These are phyloP conservation scores for Corniculantispora saksenae DNA, from an alignment of 2,329 filamentous ascomycete species.

Conservation along the genomic window DNA sequence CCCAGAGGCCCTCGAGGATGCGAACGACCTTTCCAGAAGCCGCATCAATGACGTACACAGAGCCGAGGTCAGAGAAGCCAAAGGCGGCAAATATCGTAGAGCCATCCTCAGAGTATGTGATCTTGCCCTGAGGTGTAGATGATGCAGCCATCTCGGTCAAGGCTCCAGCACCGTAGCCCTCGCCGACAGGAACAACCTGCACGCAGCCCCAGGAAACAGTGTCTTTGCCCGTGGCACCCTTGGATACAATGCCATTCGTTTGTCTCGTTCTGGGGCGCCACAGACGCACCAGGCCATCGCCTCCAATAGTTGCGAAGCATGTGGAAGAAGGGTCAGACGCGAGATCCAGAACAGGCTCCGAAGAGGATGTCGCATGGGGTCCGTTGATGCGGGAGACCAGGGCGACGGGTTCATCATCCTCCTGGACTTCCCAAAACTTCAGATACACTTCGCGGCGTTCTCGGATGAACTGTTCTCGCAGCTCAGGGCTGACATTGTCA, in stretches of 20 bases:
- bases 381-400: constrained; percentile 81
- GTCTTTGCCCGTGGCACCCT: constrained; percentile 57
- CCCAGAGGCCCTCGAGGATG: constrained; percentile 68
- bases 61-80: constrained; percentile 55
- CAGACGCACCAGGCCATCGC: constrained; percentile 74
- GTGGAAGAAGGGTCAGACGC: constrained; percentile 66
- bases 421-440: constrained; percentile 82
- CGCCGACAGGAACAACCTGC: constrained; percentile 56
- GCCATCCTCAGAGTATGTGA: constrained; percentile 82
- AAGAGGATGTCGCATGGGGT: constrained; percentile 66
- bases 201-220: constrained; percentile 76
- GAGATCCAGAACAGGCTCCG: constrained; percentile 69
- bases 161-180: constrained; percentile 47
- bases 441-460: constrained; percentile 73
- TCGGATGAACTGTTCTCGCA: constrained; percentile 47
- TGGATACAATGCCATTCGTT: constrained; percentile 66
- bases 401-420: constrained; percentile 61
- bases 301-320: constrained; percentile 82
- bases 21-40: constrained; percentile 66
- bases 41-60: constrained; percentile 76
- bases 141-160: constrained; percentile 31
- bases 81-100: constrained; percentile 75
- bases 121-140: constrained; percentile 54
- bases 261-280: constrained; percentile 77
- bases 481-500: constrained; percentile 42